Percentiles rank a stretch among this genome's conserved stretches.
Conservation (phyloP, 2,329 filamentous ascomycete species). For the Microsporum canis region DNA sequence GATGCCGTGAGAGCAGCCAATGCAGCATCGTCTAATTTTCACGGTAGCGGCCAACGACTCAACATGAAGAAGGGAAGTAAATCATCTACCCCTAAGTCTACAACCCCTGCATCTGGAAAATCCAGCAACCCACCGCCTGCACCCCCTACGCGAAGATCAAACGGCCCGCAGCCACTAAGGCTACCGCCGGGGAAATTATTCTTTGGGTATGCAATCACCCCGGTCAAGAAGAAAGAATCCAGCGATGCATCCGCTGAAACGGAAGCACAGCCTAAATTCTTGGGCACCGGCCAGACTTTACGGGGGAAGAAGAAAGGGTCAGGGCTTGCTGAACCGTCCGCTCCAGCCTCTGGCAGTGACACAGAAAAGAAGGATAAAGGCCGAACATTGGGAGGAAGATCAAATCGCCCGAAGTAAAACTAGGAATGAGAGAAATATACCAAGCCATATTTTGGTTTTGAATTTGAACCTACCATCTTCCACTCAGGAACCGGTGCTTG, state of each 20-base stretch:
- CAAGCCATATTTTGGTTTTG: neutral
- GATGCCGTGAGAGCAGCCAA: conserved; percentile 52
- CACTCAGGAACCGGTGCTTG: neutral
- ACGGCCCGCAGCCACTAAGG: conserved; percentile 76
- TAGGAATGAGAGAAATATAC: neutral
- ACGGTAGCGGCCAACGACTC: conserved; percentile 69
- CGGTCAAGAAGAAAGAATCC: conserved; percentile 66
- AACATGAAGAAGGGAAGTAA: conserved; percentile 72
- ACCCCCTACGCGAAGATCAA: conserved; percentile 42
- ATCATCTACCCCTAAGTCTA: conserved; percentile 57
- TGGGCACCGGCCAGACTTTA: conserved; percentile 73
- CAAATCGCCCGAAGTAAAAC: neutral
- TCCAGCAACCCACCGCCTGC: conserved; percentile 37
- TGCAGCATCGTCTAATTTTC: conserved; percentile 64
- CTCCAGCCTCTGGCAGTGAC: conserved; percentile 30
- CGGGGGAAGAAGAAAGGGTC: conserved; percentile 53
- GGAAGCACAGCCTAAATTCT: conserved; percentile 62
- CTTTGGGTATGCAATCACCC: conserved; percentile 89
- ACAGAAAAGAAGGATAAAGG: conserved; percentile 18
- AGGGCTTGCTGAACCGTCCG: conserved; percentile 15
- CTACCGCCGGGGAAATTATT: conserved; percentile 84
- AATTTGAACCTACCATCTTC: neutral
- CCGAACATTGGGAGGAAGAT: neutral
- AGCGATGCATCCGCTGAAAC: conserved; percentile 42
- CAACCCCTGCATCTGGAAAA: conserved; percentile 56